These are phyloP conservation scores for Saccharum spontaneum DNA, from an alignment of 176 grass and related monocot genomes.

Conservation along the genomic window DNA sequence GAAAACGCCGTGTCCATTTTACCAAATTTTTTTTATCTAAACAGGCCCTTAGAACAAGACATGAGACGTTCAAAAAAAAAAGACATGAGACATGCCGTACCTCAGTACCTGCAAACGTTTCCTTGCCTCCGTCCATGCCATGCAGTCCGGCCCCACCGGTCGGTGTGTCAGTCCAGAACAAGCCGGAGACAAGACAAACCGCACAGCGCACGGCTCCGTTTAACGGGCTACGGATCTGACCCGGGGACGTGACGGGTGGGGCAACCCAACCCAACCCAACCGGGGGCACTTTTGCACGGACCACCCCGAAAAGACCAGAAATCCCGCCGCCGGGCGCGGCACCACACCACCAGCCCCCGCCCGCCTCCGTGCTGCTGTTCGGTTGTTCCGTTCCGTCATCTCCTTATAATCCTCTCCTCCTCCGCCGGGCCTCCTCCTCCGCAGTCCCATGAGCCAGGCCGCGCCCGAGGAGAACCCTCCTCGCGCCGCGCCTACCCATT, in stretches of 20 bases:
- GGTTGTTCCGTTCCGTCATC: neutral
- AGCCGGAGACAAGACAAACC: no score
- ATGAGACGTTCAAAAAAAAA: no score
- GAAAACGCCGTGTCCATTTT: no score
- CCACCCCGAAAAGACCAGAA: neutral
- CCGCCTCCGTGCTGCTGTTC: no score
- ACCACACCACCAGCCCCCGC: neutral
- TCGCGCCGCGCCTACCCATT: neutral
- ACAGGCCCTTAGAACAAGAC: no score
- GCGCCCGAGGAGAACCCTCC: neutral
- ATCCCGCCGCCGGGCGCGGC: neutral
- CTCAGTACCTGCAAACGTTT: no score
- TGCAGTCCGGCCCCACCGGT: neutral
- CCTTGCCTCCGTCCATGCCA: neutral
- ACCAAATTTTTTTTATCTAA: no score
- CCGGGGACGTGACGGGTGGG: no score
- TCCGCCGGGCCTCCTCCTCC: neutral
- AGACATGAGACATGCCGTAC: no score
- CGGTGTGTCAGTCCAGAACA: neutral
- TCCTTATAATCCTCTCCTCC: neutral
- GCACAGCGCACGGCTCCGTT: no score
- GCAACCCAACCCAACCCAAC: no score
- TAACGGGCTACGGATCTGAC: no score
- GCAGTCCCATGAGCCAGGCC: constrained; percentile 20
- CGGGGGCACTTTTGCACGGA: neutral